Base-by-base conservation (phyloP, 2,329 filamentous ascomycete genomes). In the Purpureocillium lavendulum region DNA sequence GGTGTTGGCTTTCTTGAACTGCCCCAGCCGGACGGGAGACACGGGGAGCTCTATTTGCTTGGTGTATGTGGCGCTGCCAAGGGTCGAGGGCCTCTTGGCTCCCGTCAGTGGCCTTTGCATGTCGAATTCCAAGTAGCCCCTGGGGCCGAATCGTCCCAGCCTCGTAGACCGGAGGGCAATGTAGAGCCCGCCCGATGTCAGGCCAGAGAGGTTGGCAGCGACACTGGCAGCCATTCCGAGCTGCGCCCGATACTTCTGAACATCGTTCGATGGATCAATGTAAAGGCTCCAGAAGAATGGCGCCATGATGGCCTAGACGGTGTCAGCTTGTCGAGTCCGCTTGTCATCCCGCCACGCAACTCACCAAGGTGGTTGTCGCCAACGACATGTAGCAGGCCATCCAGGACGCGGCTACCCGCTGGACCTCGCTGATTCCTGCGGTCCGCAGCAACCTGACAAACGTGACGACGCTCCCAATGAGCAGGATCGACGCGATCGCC, bases 301-400 rank as follows among this genome's bases (percentile, higher is more conserved):
- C 13, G 82, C 66, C 40, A 82, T 64, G 35, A 80, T 70, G 33
- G 69, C 62, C 75, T 80, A 28, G 26, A 11, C 11, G 28, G 31
- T 40, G 21, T 29, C 15, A 17, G 13, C 15, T 2, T 30, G 17
- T 9, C 13, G 7, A 26, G n/a, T n/a, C n/a, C n/a, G n/a, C n/a
- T n/a, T n/a, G n/a, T n/a, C n/a, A n/a, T n/a, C n/a, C 7, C 9
- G 10, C 17, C 14, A 11, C n/a, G 9, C 14, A 16, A 62, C 73
- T 60, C 50, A 83, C 80, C 54, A 71, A 76, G 40, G 70, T 77
- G 36, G 74, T 57, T 40, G 77, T 61, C 13, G 69, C 75, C 38
- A 82, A 55, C 2, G 70, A 57, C 45, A 83, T 63, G 53, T 81
- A 84, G 54, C 82, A 85, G 10, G 82, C 75, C 77, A 84, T 84